Percentiles rank a stretch among this genome's conserved stretches.
Conservation (phyloP, 495 filamentous ascomycete species). For the Lasiosphaeria miniovina region DNA sequence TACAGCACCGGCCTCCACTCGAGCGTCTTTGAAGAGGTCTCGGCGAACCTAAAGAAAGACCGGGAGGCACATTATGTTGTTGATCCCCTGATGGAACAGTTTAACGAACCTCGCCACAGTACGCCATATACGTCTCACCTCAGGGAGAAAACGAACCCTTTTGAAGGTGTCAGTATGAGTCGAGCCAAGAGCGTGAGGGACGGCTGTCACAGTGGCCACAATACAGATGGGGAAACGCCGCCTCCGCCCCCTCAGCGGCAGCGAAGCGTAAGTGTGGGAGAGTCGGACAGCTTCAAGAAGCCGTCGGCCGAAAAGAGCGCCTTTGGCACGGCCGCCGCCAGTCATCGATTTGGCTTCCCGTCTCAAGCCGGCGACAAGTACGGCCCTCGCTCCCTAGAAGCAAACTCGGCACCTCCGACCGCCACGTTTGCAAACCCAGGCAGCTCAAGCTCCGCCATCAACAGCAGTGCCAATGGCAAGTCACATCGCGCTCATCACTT, state of each 20-base stretch:
- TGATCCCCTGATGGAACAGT: slow-evolving; percentile 44
- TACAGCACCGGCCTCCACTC: slow-evolving; percentile 36
- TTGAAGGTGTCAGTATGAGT: slow-evolving; percentile 39
- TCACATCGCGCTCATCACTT: neutral
- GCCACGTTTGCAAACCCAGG: slow-evolving; percentile 14
- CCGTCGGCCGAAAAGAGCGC: slow-evolving; percentile 14
- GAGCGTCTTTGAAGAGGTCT: slow-evolving; percentile 35
- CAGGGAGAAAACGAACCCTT: slow-evolving; percentile 65
- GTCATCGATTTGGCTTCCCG: slow-evolving; percentile 18
- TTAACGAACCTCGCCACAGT: slow-evolving; percentile 52
- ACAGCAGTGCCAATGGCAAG: slow-evolving; percentile 26
- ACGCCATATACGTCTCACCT: slow-evolving; percentile 66
- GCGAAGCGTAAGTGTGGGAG: slow-evolving; percentile 30
- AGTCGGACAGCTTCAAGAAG: slow-evolving; percentile 22
- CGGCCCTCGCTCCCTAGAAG: slow-evolving; percentile 18
- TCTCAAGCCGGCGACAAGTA: slow-evolving; percentile 24
- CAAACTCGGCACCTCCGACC: slow-evolving; percentile 16
- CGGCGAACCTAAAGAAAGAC: slow-evolving; percentile 27
- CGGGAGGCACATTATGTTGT: slow-evolving; percentile 18
- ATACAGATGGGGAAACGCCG: slow-evolving; percentile 12
- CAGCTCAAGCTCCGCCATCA: slow-evolving; percentile 17
- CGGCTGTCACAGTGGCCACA: slow-evolving; percentile 10
- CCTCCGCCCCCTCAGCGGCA: slow-evolving; percentile 22
- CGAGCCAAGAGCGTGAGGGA: slow-evolving; percentile 41
- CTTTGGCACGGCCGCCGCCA: neutral